A percentile compares a stretch with the other conserved stretches of the same genome.
phyloP scores from a whole-genome alignment of 345 rosid species.

The Microcos paniculata region DNA sequence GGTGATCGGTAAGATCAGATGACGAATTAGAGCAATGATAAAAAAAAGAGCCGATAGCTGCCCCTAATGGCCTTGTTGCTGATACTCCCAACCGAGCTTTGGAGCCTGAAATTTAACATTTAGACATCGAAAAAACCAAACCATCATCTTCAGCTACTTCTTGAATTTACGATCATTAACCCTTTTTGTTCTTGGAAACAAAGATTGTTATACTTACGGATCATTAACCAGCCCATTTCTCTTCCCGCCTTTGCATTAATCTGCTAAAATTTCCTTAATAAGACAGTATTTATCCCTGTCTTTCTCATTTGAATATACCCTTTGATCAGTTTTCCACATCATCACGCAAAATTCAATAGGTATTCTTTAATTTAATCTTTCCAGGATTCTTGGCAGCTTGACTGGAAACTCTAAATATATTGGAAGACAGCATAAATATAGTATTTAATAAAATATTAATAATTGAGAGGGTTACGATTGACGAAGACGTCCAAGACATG shows the following conservation, averaged over 20 bases:
- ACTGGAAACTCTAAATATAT: background rate
- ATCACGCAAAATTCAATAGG: background rate
- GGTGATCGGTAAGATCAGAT: background rate
- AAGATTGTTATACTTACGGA: conserved; percentile 17
- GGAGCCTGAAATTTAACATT: conserved; percentile 18
- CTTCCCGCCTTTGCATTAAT: conserved; percentile 13
- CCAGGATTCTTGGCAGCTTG: conserved; percentile 13
- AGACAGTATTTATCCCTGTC: background rate
- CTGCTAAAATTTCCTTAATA: background rate
- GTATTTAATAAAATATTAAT: background rate
- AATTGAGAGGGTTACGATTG: conserved; percentile 4
- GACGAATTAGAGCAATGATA: conserved; percentile 5
- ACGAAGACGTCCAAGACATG: background rate
- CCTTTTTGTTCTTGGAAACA: background rate
- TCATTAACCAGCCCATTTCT: conserved; percentile 13
- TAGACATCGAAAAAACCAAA: background rate
- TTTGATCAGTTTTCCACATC: conserved; percentile 3
- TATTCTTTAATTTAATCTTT: background rate
- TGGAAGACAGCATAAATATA: background rate
- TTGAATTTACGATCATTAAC: background rate
- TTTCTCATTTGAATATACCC: background rate
- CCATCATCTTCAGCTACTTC: background rate
- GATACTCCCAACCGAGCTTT: conserved; percentile 25
- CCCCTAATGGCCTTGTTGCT: background rate
- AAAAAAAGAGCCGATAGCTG: background rate